Conservation (phyloP, 371 early-diverging fungal genomes). For the Vavraia culicis region DNA sequence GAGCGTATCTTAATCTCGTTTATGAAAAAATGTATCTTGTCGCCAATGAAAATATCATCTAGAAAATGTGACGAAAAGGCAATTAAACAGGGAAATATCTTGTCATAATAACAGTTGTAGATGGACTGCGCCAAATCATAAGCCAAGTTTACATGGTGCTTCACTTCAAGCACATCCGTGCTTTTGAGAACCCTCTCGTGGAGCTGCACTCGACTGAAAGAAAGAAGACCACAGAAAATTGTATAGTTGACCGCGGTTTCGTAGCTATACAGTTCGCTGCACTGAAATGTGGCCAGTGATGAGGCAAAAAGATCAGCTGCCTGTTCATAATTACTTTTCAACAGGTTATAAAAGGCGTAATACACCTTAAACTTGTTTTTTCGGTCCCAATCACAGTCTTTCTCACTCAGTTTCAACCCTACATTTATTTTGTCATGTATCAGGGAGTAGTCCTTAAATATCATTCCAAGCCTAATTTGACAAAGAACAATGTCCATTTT, state of each 20-base stretch:
- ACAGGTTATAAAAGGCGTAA: constrained; percentile 69
- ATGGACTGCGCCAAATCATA: constrained; percentile 55
- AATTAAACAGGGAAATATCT: constrained; percentile 61
- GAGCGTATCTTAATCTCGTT: constrained; percentile 86
- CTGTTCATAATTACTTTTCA: constrained; percentile 72
- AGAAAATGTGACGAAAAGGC: constrained; percentile 25
- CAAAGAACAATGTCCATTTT: too few relatives aligned
- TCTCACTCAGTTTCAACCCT: too few relatives aligned
- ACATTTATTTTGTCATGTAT: too few relatives aligned
- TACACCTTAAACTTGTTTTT: constrained; percentile 92
- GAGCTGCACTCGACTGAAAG: constrained; percentile 66
- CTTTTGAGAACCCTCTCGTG: constrained; percentile 58
- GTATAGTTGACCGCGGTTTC: constrained; percentile 80
- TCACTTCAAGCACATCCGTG: constrained; percentile 79
- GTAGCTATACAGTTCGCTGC: constrained; percentile 81
- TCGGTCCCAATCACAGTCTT: constrained; percentile 97
- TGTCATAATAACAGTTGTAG: constrained; percentile 71
- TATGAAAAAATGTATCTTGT: constrained; percentile 52
- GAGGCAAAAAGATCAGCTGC: constrained; percentile 68
- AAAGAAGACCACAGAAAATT: constrained; percentile 62
- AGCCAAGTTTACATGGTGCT: constrained; percentile 56
- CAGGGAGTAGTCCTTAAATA: too few relatives aligned
- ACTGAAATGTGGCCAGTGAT: constrained; percentile 79
- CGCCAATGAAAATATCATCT: constrained; percentile 47
- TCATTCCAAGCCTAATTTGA: too few relatives aligned